A percentile compares a stretch with the other conserved stretches of the same genome.
These are phyloP conservation scores for Schwanniomyces pseudopolymorphus DNA, from an alignment of 805 yeast species.

Conservation along the genomic window DNA sequence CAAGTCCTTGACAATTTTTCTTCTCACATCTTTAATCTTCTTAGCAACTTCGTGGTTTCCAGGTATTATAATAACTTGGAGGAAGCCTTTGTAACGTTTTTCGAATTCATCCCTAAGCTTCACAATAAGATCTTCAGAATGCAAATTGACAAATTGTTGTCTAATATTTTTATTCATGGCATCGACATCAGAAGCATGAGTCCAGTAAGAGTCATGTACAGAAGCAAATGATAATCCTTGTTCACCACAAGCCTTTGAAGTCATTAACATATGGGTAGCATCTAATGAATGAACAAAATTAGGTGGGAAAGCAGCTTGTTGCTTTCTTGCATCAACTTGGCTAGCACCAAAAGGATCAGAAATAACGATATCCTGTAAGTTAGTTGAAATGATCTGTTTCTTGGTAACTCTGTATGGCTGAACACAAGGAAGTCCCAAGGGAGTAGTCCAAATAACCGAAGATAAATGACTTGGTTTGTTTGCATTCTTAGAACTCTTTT, in stretches of 20 bases:
- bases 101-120: constrained; percentile 77
- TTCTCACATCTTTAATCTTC: constrained; percentile 49
- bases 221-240: constrained; percentile 77
- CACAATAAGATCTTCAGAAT: constrained; percentile 68
- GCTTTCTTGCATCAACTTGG: constrained; percentile 85
- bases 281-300: constrained; percentile 92
- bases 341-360: constrained; percentile 83
- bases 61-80: constrained; percentile 59
- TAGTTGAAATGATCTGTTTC: constrained; percentile 70
- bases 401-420: constrained; percentile 86
- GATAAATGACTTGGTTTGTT: constrained; percentile 68
- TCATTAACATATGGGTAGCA: constrained; percentile 94
- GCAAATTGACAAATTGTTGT: constrained; percentile 76
- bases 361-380: constrained; percentile 82
- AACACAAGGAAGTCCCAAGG: constrained; percentile 91
- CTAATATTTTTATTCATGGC: constrained; percentile 69
- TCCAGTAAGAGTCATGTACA: constrained; percentile 98
- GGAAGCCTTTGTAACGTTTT: constrained; percentile 70
- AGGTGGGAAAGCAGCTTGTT: constrained; percentile 92
- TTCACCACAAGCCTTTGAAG: constrained; percentile 76
- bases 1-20: constrained; percentile 45
- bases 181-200: constrained; percentile 85
- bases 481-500: constrained; percentile 31
- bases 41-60: constrained; percentile 50
- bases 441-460: constrained; percentile 97